Conservation (phyloP, 2,329 filamentous ascomycete species). For the Sclerotinia subarctica region DNA sequence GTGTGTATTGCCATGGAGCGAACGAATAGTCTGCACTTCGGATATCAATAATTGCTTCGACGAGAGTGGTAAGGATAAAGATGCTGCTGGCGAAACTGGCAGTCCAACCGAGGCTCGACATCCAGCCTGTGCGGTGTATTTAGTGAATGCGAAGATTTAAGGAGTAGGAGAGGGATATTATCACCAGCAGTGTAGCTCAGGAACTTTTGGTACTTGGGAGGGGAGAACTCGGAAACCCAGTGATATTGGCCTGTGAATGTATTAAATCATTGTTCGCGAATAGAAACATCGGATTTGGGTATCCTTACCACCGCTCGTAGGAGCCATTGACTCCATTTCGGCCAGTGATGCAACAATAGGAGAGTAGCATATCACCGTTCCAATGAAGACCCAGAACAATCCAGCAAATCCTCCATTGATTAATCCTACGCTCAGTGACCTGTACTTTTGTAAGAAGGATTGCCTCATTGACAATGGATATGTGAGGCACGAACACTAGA, state of each 20-base stretch:
- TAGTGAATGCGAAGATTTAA: not conserved
- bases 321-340: conserved; percentile 35
- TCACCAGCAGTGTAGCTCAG: conserved; percentile 51
- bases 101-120: conserved; percentile 48
- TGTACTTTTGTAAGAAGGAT: not conserved
- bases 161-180: not conserved
- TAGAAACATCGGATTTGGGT: too few species aligned
- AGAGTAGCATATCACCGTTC: conserved; percentile 37
- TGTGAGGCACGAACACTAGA: conserved; percentile 35
- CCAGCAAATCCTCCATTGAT: conserved; percentile 37
- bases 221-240: conserved; percentile 55
- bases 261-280: conserved; percentile 38
- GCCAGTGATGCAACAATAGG: conserved; percentile 32
- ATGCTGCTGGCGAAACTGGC: conserved; percentile 42
- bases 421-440: conserved; percentile 37
- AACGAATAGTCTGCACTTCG: conserved; percentile 40
- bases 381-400: conserved; percentile 43
- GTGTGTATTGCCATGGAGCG: conserved; percentile 44
- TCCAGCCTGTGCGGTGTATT: conserved; percentile 41
- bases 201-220: conserved; percentile 47
- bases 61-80: conserved; percentile 45
- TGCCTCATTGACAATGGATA: not conserved
- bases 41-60: conserved; percentile 42
- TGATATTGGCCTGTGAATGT: conserved; percentile 52
- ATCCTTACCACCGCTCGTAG: conserved; percentile 28